Conservation (phyloP, 2,329 filamentous ascomycete species). For the Orbilia oligospora region DNA sequence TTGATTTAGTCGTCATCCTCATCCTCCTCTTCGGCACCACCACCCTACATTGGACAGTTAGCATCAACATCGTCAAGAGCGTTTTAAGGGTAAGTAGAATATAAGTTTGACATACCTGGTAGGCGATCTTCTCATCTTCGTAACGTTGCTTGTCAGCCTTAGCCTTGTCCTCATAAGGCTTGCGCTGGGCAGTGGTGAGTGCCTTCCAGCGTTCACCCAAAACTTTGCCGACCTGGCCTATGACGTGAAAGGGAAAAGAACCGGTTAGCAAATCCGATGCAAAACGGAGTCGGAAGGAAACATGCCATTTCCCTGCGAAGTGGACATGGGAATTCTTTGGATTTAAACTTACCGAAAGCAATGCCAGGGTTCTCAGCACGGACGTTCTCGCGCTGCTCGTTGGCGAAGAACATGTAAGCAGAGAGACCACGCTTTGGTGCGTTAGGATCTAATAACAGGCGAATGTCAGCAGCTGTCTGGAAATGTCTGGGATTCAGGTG, state of each 20-base stretch:
- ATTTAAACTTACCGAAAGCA: constrained; percentile 81
- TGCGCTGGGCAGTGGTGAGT: constrained; percentile 90
- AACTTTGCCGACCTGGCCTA: constrained; percentile 93
- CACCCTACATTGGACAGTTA: constrained; percentile 60
- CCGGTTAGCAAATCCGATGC: constrained; percentile 33
- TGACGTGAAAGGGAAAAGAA: constrained; percentile 65
- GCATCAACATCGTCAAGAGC: neutral
- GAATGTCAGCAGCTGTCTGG: constrained; percentile 23
- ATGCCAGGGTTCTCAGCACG: constrained; percentile 98
- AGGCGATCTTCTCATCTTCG: constrained; percentile 96
- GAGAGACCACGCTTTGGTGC: constrained; percentile 99
- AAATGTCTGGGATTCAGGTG: constrained; percentile 29
- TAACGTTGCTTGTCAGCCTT: constrained; percentile 98
- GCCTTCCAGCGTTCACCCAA: constrained; percentile 99
- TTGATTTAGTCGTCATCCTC: constrained; percentile 62
- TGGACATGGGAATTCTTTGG: neutral
- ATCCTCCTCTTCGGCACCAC: constrained; percentile 63
- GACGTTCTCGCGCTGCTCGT: constrained; percentile 98
- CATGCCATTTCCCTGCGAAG: constrained; percentile 4
- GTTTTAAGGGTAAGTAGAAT: neutral
- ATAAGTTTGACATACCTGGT: constrained; percentile 77
- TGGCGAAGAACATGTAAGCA: constrained; percentile 99
- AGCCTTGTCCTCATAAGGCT: constrained; percentile 96
- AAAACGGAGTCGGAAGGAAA: constrained; percentile 45
- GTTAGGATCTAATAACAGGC: constrained; percentile 80